Conservation (phyloP, 805 yeast genomes). For the Blastobotrys muscicola region DNA sequence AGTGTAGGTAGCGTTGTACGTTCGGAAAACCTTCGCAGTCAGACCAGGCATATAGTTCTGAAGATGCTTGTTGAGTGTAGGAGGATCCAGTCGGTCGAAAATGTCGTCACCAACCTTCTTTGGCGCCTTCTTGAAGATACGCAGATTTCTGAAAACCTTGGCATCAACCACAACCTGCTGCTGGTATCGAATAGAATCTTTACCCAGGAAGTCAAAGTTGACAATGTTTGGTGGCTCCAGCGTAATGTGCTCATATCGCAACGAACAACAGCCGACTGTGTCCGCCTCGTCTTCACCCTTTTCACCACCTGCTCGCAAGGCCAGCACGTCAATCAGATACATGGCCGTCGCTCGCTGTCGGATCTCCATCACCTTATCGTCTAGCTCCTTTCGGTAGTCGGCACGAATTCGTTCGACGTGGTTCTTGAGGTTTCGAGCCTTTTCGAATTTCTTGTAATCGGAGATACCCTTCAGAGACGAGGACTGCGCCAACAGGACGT, state of each 20-base stretch:
- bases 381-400: constrained; percentile 63
- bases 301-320: constrained; percentile 97
- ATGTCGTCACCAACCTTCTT: constrained; percentile 87
- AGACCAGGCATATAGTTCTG: constrained; percentile 87
- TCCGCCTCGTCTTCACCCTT: constrained; percentile 97
- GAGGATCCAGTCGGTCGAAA: constrained; percentile 83
- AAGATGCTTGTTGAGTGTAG: constrained; percentile 71
- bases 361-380: constrained; percentile 68
- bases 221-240: constrained; percentile 79
- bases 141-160: constrained; percentile 85
- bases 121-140: constrained; percentile 80
- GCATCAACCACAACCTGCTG: constrained; percentile 87
- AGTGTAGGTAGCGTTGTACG: constrained; percentile 90
- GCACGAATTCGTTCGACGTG: constrained; percentile 64
- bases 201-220: constrained; percentile 88
- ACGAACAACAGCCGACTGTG: constrained; percentile 95
- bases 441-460: constrained; percentile 86
- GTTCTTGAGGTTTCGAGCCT: constrained; percentile 73
- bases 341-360: constrained; percentile 93
- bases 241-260: constrained; percentile 81
- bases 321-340: constrained; percentile 83
- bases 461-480: constrained; percentile 87
- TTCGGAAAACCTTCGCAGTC: constrained; percentile 95
- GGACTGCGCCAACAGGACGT: constrained; percentile 84
- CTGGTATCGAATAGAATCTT: constrained; percentile 83